Percentiles rank a stretch among this genome's conserved stretches.
phyloP scores from a whole-genome alignment of 208 protist species.

The Crithidia expoeki region DNA sequence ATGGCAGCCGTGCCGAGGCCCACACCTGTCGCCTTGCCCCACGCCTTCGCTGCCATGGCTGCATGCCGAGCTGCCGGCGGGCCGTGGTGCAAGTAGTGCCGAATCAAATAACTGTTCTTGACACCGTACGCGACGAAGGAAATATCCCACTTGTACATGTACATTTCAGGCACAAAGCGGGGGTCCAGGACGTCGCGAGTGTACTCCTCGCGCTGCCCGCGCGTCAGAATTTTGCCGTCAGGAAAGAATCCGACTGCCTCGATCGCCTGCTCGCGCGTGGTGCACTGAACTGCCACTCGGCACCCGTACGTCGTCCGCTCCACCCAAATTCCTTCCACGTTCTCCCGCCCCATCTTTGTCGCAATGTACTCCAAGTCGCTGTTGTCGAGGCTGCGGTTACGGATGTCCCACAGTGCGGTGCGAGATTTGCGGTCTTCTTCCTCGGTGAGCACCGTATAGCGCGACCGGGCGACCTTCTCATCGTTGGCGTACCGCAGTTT shows the following conservation, averaged over 20 bases:
- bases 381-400: constrained; percentile 66
- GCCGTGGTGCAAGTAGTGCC: constrained; percentile 80
- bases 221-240: constrained; percentile 86
- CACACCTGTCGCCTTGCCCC: constrained; percentile 89
- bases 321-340: constrained; percentile 87
- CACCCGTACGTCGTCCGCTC: constrained; percentile 88
- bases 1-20: constrained; percentile 80
- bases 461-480: constrained; percentile 74
- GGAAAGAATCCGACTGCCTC: constrained; percentile 90
- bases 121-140: constrained; percentile 90
- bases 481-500: constrained; percentile 84
- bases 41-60: constrained; percentile 88
- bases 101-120: constrained; percentile 91
- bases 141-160: constrained; percentile 91
- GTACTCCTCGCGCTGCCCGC: constrained; percentile 87
- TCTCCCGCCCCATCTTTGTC: constrained; percentile 75
- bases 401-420: constrained; percentile 83
- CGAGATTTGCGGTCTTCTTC: constrained; percentile 87
- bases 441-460: constrained; percentile 80
- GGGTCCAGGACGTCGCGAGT: constrained; percentile 86
- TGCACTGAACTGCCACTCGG: constrained; percentile 81
- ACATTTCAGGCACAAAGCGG: constrained; percentile 87
- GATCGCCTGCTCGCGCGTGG: constrained; percentile 76
- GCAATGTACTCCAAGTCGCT: constrained; percentile 87
- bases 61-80: constrained; percentile 68